A percentile compares a stretch with the other conserved stretches of the same genome.
Evolutionary conservation across 2,329 filamentous ascomycete genomes (phyloP).

Genomic region (Exophiala mesophila): DNA sequence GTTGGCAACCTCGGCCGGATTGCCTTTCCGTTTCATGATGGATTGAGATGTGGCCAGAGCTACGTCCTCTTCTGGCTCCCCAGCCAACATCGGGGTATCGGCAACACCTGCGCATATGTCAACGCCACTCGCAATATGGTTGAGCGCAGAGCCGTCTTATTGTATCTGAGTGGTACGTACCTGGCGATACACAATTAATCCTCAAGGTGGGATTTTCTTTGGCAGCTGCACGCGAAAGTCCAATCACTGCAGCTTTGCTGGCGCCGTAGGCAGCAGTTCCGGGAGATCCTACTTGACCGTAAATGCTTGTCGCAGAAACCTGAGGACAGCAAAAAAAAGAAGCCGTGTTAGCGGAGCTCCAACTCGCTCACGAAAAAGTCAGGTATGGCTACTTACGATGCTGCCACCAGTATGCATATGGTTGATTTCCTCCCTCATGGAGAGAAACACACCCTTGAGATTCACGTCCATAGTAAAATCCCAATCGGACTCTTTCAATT

Average conservation of each 20-base stretch:
- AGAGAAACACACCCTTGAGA: conserved; percentile 46
- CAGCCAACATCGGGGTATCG: conserved; percentile 12
- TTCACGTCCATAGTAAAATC: conserved; percentile 42
- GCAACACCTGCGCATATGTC: conserved; percentile 8
- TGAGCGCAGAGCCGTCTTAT: not conserved
- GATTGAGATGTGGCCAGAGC: conserved; percentile 10
- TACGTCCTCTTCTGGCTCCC: conserved; percentile 12
- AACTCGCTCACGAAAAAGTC: too few relatives aligned
- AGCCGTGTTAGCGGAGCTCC: too few relatives aligned
- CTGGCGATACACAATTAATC: conserved; percentile 31
- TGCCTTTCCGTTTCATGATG: conserved; percentile 31
- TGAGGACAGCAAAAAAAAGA: too few relatives aligned
- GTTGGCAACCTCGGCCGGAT: conserved; percentile 37
- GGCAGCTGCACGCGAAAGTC: conserved; percentile 38
- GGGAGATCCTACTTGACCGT: conserved; percentile 31
- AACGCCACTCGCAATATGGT: not conserved
- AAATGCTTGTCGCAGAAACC: conserved; percentile 15
- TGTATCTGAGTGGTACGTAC: conserved; percentile 12
- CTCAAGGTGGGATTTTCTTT: conserved; percentile 33
- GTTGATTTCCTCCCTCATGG: conserved; percentile 46
- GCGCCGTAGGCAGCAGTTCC: conserved; percentile 40
- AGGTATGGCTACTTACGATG: not conserved
- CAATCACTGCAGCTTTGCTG: conserved; percentile 41
- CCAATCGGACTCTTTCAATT: conserved; percentile 39
- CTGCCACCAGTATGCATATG: too few relatives aligned